phyloP scores from a whole-genome alignment of 2,329 filamentous ascomycete species.

The Epichloe gansuensis region DNA sequence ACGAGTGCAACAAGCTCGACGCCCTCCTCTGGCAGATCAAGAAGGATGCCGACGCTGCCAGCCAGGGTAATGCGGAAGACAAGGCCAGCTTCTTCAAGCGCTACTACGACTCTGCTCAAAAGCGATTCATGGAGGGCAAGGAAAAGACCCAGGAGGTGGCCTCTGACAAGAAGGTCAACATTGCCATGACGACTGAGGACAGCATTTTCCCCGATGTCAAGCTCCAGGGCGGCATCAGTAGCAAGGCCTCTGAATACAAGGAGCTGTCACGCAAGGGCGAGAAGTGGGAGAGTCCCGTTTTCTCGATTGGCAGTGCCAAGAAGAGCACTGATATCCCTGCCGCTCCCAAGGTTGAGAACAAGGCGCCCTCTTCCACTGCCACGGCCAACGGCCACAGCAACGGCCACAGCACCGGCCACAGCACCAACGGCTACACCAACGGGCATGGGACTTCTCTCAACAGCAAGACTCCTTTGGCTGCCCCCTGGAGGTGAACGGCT shows the following conservation, averaged over 20 bases:
- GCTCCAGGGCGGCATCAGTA: conserved; percentile 71
- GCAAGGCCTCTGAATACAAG: conserved; percentile 89
- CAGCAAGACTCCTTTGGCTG: conserved; percentile 1
- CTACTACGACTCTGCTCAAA: conserved; percentile 66
- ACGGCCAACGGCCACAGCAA: conserved; percentile 11
- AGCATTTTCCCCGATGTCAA: conserved; percentile 80
- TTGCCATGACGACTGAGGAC: conserved; percentile 56
- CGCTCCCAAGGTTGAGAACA: conserved; percentile 38
- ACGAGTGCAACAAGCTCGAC: conserved; percentile 68
- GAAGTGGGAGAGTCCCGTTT: conserved; percentile 89
- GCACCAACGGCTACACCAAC: conserved; percentile 8
- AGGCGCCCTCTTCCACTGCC: conserved; percentile 18
- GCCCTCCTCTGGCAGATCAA: conserved; percentile 63
- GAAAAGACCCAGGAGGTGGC: conserved; percentile 54
- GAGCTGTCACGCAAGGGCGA: conserved; percentile 80
- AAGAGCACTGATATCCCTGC: conserved; percentile 60
- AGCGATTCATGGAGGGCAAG: conserved; percentile 62
- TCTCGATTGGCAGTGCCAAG: conserved; percentile 68
- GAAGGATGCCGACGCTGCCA: conserved; percentile 63
- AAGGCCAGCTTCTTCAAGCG: conserved; percentile 76
- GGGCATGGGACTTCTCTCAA: conserved; percentile 4
- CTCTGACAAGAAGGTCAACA: conserved; percentile 55
- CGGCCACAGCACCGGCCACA: conserved; percentile 11
- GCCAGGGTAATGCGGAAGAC: conserved; percentile 57
- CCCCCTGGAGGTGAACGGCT: conserved; percentile 1